These are phyloP conservation scores for Kluyveromyces marxianus DNA, from an alignment of 1,139 yeast species.

Conservation along the genomic window DNA sequence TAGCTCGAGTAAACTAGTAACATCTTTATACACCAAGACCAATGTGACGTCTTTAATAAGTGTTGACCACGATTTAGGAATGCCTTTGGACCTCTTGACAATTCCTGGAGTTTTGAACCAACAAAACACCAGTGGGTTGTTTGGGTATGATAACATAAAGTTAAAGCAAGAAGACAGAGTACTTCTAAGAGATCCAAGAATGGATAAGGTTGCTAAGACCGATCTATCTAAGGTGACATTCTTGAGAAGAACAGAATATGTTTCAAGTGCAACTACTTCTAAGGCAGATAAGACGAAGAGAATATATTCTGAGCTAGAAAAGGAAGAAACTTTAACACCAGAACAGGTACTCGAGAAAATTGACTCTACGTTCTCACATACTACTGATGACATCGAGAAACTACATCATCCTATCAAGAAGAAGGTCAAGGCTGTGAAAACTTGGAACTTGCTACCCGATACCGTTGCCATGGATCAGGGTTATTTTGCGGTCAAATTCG, in stretches of 20 bases:
- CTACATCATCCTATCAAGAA: conserved; percentile 75
- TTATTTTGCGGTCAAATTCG: conserved; percentile 62
- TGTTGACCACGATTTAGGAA: conserved; percentile 68
- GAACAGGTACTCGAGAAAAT: conserved; percentile 35
- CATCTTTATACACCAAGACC: conserved; percentile 70
- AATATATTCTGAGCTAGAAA: conserved; percentile 13
- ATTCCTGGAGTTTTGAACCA: conserved; percentile 64
- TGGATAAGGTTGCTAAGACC: conserved; percentile 46
- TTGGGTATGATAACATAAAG: conserved; percentile 34
- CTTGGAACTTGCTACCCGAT: conserved; percentile 85
- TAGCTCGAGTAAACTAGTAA: conserved; percentile 56
- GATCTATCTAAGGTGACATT: conserved; percentile 61
- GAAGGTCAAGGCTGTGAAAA: conserved; percentile 61
- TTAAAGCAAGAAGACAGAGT: conserved; percentile 74
- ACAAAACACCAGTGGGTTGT: conserved; percentile 44
- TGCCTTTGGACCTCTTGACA: conserved; percentile 67
- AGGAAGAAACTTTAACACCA: conserved; percentile 20
- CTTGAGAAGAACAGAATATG: conserved; percentile 90
- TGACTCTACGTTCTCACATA: conserved; percentile 67
- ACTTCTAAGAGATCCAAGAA: conserved; percentile 69
- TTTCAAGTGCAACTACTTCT: conserved; percentile 30
- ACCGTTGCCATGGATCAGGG: conserved; percentile 78
- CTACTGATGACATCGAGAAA: conserved; percentile 37
- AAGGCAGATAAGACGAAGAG: conserved; percentile 18
- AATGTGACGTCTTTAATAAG: conserved; percentile 61